Percentiles rank a stretch among this genome's conserved stretches.
Evolutionary conservation across 2,329 filamentous ascomycete species (phyloP).

Genomic region (Fusarium tricinctum): DNA sequence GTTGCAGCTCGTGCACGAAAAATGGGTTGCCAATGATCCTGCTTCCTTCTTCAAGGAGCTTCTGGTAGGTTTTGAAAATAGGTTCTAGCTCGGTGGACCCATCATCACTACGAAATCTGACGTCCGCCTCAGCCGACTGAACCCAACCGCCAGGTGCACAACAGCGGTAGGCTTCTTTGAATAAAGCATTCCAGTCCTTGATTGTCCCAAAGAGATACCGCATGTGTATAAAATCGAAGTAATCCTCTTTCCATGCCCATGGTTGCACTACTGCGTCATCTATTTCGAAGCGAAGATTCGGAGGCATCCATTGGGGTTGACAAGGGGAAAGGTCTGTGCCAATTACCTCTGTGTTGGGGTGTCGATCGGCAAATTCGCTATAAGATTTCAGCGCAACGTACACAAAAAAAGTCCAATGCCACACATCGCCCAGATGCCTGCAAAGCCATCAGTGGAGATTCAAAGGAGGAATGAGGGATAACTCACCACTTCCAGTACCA

Average conservation of each 20-base stretch:
- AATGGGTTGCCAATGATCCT: neutral
- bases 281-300: neutral
- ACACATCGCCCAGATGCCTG: slow-evolving; percentile 3
- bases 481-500: slow-evolving; percentile 9
- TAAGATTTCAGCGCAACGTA: rapidly evolving
- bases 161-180: neutral
- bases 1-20: slow-evolving; percentile 3
- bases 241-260: neutral
- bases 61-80: slow-evolving; percentile 3
- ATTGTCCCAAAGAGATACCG: neutral
- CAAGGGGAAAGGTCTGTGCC: slow-evolving; percentile 14
- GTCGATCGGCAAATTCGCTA: slow-evolving; percentile 12
- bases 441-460: rapidly evolving
- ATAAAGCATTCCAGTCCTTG: neutral
- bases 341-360: neutral
- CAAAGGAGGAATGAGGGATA: rapidly evolving
- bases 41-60: neutral
- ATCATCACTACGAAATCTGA: slow-evolving; percentile 9
- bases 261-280: neutral
- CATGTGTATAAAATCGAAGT: neutral
- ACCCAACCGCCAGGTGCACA: neutral
- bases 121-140: neutral
- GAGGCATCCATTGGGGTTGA: neutral
- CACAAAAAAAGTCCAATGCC: rapidly evolving
- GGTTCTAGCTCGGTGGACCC: slow-evolving; percentile 1